Conservation (phyloP, 1,284 basidiomycete genomes). For the Ceratobasidium sp. region DNA sequence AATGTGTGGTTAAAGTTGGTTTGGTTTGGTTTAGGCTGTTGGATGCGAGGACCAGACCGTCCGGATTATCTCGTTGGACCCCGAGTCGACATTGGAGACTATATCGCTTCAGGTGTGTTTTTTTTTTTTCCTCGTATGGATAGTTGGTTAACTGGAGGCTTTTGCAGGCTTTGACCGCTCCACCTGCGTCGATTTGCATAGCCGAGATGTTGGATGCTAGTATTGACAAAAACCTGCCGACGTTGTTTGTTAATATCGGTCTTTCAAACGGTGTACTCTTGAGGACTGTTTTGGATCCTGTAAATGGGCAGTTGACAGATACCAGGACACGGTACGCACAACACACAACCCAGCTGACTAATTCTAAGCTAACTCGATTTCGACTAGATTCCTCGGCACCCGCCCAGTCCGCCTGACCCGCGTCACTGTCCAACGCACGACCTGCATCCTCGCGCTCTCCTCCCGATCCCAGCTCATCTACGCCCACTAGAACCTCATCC, state of each 20-base stretch:
- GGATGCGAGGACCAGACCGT: conserved; percentile 99
- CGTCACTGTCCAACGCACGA: conserved; percentile 86
- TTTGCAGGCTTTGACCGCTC: conserved; percentile 86
- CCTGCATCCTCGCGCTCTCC: conserved; percentile 93
- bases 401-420: conserved; percentile 92
- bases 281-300: conserved; percentile 94
- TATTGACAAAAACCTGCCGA: conserved; percentile 95
- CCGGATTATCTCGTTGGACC: conserved; percentile 96
- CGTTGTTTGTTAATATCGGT: conserved; percentile 98
- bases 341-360: too few species aligned
- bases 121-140: not conserved
- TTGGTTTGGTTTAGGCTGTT: conserved; percentile 84
- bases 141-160: conserved; percentile 8
- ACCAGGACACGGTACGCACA: conserved; percentile 85
- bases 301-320: conserved; percentile 95
- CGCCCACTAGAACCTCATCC: conserved; percentile 93
- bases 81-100: conserved; percentile 93
- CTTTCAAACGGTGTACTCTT: conserved; percentile 95
- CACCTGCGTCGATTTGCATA: conserved; percentile 95
- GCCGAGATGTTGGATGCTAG: conserved; percentile 97
- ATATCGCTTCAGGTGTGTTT: conserved; percentile 83
- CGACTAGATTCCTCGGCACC: conserved; percentile 89
- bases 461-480: conserved; percentile 98
- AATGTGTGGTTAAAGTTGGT: too few species aligned
- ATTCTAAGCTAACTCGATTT: not conserved